These are phyloP conservation scores for Rhodotorula graminis DNA, from an alignment of 768 basidiomycete genomes.

Conservation along the genomic window DNA sequence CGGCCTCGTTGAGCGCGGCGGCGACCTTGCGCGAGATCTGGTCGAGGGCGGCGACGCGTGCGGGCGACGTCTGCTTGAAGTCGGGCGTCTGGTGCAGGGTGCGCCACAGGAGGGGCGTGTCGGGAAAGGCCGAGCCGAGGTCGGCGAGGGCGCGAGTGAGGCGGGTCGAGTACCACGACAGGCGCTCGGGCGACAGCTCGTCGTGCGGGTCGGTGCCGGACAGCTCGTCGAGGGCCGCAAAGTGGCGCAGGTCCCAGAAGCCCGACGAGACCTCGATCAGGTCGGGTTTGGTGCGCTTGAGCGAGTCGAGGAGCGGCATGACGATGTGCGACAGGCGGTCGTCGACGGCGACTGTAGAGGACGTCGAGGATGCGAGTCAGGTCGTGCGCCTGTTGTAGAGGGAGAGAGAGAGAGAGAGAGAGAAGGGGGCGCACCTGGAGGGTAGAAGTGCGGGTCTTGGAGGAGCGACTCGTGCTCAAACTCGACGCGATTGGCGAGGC, in stretches of 20 bases:
- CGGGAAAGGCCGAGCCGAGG: slow-evolving; percentile 24
- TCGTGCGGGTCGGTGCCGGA: background rate
- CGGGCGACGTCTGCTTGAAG: slow-evolving; percentile 5
- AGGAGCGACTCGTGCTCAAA: slow-evolving; percentile 35
- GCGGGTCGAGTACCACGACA: slow-evolving; percentile 31
- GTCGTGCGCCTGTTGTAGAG: too few species aligned
- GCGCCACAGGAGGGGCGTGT: slow-evolving; percentile 28
- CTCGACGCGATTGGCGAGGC: slow-evolving; percentile 31
- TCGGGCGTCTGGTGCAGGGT: slow-evolving; percentile 27
- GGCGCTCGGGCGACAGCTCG: slow-evolving; percentile 25
- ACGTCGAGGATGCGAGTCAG: too few species aligned
- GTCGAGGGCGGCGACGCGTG: slow-evolving; percentile 33
- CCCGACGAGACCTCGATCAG: slow-evolving; percentile 35
- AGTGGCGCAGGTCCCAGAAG: slow-evolving; percentile 39
- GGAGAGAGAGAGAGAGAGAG: background rate
- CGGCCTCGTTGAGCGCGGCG: slow-evolving; percentile 15
- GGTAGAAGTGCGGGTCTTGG: slow-evolving; percentile 28
- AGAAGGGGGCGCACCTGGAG: slow-evolving; percentile 18
- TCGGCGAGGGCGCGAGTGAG: slow-evolving; percentile 26
- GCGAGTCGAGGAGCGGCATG: slow-evolving; percentile 25
- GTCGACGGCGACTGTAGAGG: slow-evolving; percentile 24
- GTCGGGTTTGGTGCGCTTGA: slow-evolving; percentile 27
- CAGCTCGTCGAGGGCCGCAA: slow-evolving; percentile 29
- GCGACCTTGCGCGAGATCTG: slow-evolving; percentile 26
- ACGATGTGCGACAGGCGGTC: slow-evolving; percentile 36